Evolutionary conservation across 2,329 filamentous ascomycete species (phyloP).

Genomic region (Penicillium occitanis): DNA sequence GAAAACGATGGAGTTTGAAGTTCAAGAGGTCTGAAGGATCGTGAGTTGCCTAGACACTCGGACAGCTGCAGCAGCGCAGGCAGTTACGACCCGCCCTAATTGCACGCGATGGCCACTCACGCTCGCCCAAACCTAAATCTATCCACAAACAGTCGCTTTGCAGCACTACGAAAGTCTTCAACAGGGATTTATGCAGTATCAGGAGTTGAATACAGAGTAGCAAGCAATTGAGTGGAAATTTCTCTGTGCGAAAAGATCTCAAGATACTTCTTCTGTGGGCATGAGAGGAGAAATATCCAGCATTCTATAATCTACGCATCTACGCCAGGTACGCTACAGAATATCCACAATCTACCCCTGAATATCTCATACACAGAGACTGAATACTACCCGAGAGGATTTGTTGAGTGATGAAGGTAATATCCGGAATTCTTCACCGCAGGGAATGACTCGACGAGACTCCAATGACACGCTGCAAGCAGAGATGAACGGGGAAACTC

Average conservation of each 20-base stretch:
- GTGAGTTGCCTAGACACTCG: not conserved
- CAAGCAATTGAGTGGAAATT: not conserved
- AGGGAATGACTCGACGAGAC: not conserved
- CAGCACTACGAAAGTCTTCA: not conserved
- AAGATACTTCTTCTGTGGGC: not conserved
- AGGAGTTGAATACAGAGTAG: not conserved
- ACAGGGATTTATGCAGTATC: not conserved
- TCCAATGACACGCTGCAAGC: not conserved
- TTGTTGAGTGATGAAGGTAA: not conserved
- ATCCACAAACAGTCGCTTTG: slow-evolving; percentile 20
- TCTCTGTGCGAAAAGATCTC: not conserved
- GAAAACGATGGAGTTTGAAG: not conserved
- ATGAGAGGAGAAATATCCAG: not conserved
- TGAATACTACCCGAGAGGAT: not conserved
- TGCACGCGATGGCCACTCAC: slow-evolving; percentile 7
- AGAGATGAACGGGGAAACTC: not conserved
- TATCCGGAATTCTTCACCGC: not conserved
- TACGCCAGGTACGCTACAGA: not conserved
- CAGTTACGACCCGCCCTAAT: slow-evolving; percentile 7
- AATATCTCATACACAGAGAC: not conserved
- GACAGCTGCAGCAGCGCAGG: slow-evolving; percentile 5
- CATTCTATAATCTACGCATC: not conserved
- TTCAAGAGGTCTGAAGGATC: slow-evolving; percentile 1
- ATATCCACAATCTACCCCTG: not conserved
- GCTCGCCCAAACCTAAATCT: slow-evolving; percentile 17